Evolutionary conservation across 2,329 filamentous ascomycete genomes (phyloP).

Genomic region (Scedosporium apiospermum): DNA sequence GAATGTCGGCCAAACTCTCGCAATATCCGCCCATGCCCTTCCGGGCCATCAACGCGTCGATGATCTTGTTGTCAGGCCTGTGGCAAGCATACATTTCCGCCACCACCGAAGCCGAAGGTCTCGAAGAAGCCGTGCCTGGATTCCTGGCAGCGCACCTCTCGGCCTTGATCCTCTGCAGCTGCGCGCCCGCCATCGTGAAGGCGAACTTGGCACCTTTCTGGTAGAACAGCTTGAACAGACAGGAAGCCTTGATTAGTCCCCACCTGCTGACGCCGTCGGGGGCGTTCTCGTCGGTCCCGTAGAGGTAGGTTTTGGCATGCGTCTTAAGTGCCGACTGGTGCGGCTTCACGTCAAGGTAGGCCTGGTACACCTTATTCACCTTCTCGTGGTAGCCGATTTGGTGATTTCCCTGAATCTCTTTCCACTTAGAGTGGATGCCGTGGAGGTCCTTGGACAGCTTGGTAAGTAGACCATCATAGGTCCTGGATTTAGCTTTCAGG

Average conservation of each 20-base stretch:
- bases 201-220: constrained; percentile 19
- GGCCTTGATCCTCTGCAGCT: constrained; percentile 15
- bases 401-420: constrained; percentile 15
- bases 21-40: constrained; percentile 19
- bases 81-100: constrained; percentile 25
- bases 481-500: constrained; percentile 15
- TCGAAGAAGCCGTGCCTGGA: constrained; percentile 10
- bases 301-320: constrained; percentile 19
- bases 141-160: constrained; percentile 27
- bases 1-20: constrained; percentile 7
- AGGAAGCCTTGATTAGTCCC: constrained; percentile 41
- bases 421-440: constrained; percentile 36
- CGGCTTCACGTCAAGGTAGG: constrained; percentile 33
- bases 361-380: constrained; percentile 26
- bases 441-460: constrained; percentile 27
- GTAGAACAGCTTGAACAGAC: constrained; percentile 25
- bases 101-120: constrained; percentile 22
- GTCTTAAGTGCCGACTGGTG: constrained; percentile 13
- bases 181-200: constrained; percentile 39
- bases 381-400: constrained; percentile 34
- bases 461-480: constrained; percentile 21
- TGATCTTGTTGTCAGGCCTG: constrained; percentile 24
- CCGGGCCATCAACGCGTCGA: constrained; percentile 13
- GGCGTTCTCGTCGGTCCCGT: constrained; percentile 14
- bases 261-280: constrained; percentile 23